A percentile compares a stretch with the other conserved stretches of the same genome.
These are phyloP conservation scores for Lepidium africanum DNA, from an alignment of 345 rosid genomes.

Conservation along the genomic window DNA sequence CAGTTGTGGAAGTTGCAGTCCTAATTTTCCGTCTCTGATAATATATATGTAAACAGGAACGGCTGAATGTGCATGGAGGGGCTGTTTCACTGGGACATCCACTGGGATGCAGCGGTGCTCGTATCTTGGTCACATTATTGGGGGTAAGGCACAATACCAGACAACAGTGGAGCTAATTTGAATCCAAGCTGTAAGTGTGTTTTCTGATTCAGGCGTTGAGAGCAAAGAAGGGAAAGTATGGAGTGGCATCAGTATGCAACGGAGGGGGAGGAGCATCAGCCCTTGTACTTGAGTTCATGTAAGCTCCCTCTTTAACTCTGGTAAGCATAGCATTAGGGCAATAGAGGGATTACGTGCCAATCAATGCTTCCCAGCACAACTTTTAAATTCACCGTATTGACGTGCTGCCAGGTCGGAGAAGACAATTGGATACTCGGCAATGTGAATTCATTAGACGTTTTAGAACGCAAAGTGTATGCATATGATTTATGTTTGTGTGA, in stretches of 20 bases:
- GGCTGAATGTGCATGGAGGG: slow-evolving; percentile 78
- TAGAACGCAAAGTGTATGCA: not conserved
- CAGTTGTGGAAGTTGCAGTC: not conserved
- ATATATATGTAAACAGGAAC: slow-evolving; percentile 42
- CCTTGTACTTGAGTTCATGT: slow-evolving; percentile 75
- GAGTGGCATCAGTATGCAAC: slow-evolving; percentile 83
- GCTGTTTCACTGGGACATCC: slow-evolving; percentile 96
- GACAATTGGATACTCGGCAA: slow-evolving; percentile 18
- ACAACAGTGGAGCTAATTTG: not conserved
- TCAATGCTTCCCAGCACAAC: not conserved
- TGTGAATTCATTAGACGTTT: slow-evolving; percentile 8
- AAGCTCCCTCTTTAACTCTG: slow-evolving; percentile 35
- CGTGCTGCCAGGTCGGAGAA: slow-evolving; percentile 12
- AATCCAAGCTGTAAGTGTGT: slow-evolving; percentile 3
- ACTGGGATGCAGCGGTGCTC: slow-evolving; percentile 97
- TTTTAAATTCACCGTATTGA: not conserved
- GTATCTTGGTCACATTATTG: slow-evolving; percentile 74
- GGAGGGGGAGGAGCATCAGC: slow-evolving; percentile 99
- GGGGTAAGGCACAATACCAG: slow-evolving; percentile 52
- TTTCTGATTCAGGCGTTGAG: slow-evolving; percentile 55
- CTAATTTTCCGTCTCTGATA: not conserved
- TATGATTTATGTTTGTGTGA: not conserved
- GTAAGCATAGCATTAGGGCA: slow-evolving; percentile 12
- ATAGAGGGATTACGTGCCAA: not conserved
- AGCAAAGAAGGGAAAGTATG: slow-evolving; percentile 67